Conservation (phyloP, 768 basidiomycete genomes). For the Mrakia hoshinonis region DNA sequence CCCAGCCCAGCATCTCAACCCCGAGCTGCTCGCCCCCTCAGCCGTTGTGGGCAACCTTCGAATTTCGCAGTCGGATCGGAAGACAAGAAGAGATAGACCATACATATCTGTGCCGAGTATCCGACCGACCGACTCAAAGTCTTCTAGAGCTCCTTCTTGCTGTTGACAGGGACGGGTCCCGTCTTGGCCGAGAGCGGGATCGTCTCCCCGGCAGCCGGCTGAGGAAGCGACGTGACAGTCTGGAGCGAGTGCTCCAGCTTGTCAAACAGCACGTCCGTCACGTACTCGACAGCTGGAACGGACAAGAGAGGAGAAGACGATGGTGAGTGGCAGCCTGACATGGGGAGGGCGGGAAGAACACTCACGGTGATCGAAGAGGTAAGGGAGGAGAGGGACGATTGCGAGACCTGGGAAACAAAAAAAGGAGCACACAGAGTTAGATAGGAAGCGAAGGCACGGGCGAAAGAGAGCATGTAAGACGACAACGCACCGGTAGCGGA, state of each 20-base stretch:
- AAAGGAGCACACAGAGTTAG: neutral
- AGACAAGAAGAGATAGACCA: too few relatives aligned
- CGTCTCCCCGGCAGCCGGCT: neutral
- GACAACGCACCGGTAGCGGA: conserved; percentile 32
- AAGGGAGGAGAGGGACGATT: conserved; percentile 40
- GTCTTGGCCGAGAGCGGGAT: neutral
- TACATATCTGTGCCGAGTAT: too few relatives aligned
- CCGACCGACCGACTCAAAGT: too few relatives aligned
- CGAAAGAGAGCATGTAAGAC: neutral
- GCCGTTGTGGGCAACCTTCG: too few relatives aligned
- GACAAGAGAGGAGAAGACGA: conserved; percentile 37
- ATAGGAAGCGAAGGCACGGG: neutral
- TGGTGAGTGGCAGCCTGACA: conserved; percentile 36
- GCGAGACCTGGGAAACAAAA: conserved; percentile 30
- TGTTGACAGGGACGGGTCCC: neutral
- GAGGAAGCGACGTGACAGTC: conserved; percentile 17
- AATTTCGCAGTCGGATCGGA: too few relatives aligned
- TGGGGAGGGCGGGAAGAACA: conserved; percentile 29
- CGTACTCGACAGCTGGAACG: conserved; percentile 35
- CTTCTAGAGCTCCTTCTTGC: conserved; percentile 3
- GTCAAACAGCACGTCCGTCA: conserved; percentile 36
- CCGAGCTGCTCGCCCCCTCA: too few relatives aligned
- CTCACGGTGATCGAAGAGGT: conserved; percentile 40
- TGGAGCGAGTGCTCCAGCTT: conserved; percentile 35
- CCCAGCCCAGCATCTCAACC: too few relatives aligned